Conservation (phyloP, 495 filamentous ascomycete species). For the Pseudotulostoma volvatum region DNA sequence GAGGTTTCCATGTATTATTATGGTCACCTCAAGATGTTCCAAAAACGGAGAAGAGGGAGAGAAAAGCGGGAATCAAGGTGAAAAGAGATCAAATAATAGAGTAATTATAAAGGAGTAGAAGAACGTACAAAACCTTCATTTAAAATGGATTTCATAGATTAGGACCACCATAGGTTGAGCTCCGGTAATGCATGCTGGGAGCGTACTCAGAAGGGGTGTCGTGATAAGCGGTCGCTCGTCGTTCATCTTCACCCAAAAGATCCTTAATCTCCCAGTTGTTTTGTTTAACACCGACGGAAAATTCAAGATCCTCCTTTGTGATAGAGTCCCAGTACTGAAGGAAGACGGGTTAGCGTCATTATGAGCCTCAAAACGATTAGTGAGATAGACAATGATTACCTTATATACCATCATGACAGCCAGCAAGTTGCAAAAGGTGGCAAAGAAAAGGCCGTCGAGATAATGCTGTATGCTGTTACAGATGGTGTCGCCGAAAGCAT, state of each 20-base stretch:
- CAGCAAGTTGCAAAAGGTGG: slow-evolving; percentile 81
- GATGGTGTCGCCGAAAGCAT: slow-evolving; percentile 72
- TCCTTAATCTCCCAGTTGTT: slow-evolving; percentile 99
- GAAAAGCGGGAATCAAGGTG: no score
- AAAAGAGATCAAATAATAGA: no score
- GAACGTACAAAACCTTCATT: no score
- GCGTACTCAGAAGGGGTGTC: slow-evolving; percentile 47
- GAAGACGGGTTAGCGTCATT: no score
- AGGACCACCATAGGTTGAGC: slow-evolving; percentile 14
- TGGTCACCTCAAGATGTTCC: no score
- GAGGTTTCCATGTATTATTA: no score
- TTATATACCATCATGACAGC: slow-evolving; percentile 99
- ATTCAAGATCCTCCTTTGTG: slow-evolving; percentile 95
- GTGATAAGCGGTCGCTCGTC: slow-evolving; percentile 58
- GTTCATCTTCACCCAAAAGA: slow-evolving; percentile 73
- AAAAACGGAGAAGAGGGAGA: no score
- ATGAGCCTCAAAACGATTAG: no score
- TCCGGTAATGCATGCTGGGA: slow-evolving; percentile 38
- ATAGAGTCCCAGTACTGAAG: slow-evolving; percentile 96
- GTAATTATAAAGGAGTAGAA: no score
- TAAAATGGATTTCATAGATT: no score
- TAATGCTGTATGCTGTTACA: slow-evolving; percentile 83
- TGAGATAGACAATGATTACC: no score
- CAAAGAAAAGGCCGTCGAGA: slow-evolving; percentile 87
- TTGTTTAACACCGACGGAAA: slow-evolving; percentile 83